Percentiles rank a stretch among this genome's conserved stretches.
phyloP scores from a whole-genome alignment of 2,329 filamentous ascomycete species.

The Fusarium miscanthi region DNA sequence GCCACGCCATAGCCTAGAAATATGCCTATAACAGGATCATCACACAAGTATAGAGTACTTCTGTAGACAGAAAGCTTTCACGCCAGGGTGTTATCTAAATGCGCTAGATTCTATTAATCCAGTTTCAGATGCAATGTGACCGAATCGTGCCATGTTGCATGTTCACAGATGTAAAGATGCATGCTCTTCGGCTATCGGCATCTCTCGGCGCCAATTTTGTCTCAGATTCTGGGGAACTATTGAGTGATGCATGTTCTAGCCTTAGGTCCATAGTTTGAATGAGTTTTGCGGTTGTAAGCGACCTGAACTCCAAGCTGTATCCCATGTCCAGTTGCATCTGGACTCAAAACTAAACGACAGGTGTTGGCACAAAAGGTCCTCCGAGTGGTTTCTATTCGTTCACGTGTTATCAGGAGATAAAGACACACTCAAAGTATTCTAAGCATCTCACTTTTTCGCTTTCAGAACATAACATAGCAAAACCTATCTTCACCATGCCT shows the following conservation, averaged over 20 bases:
- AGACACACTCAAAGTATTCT: neutral
- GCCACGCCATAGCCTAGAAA: neutral
- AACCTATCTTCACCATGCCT: neutral
- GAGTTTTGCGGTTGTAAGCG: neutral
- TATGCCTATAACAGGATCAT: neutral
- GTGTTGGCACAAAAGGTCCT: neutral
- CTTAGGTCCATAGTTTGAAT: neutral
- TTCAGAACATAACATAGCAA: neutral
- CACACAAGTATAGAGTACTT: neutral
- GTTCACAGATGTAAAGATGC: neutral
- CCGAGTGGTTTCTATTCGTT: neutral
- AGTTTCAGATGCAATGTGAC: too few relatives aligned
- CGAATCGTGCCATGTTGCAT: too few relatives aligned
- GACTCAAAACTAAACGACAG: neutral
- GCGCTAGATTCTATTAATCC: neutral
- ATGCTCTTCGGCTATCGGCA: neutral
- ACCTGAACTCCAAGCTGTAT: neutral
- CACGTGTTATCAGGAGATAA: neutral
- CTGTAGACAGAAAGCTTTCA: neutral
- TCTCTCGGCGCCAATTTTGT: neutral
- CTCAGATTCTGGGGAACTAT: neutral
- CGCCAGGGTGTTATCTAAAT: neutral
- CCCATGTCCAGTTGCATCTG: too few relatives aligned
- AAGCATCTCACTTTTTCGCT: neutral
- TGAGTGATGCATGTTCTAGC: neutral